Evolutionary conservation across 495 filamentous ascomycete genomes (phyloP), one percentile per base, ranked within the genome.

Genomic region (Apodospora peruviana): DNA sequence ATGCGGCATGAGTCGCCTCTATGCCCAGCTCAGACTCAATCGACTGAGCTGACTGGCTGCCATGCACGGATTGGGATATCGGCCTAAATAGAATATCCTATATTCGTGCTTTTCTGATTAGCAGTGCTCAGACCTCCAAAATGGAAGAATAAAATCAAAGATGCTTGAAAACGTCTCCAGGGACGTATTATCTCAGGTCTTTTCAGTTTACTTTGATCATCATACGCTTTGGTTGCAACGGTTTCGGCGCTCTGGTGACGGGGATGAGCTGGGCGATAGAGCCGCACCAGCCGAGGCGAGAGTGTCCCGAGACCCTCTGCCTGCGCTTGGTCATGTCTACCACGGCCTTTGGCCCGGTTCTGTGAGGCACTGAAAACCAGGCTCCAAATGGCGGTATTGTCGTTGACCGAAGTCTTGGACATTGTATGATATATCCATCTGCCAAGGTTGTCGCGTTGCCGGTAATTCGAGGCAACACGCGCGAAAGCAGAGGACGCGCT

Each of bases 121-220:
- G 43, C 24, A 35, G 16, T 10, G 32, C 32, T 35, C 11, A 40
- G 18, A 40, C 3, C 12, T 2, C 18, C 3, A 2, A 45, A 8
- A 21, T n/a, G 9, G 24, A 5, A 2, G 18, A 23, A 20, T n/a
- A 34, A 45, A 45, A 35, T 32, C 43, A 45, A 34, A 35, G 18
- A 16, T 20, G 20, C 17, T 45, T 14, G 17, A 47, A 48, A 58
- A 50, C 36, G 46, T 48, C 45, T 17, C 27, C 29, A 27, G 36
- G n/a, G 18, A 38, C 12, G 18, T 9, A 1, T 57, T 52, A 58
- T 59, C 58, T 68, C 65, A 68, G 65, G 58, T 68, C 63, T 68
- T 66, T 65, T 66, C 63, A 66, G 64, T 64, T 64, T 64, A 40
- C 51, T 39, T 49, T 52, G 53, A 48, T 61, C 58, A 53, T 62